phyloP scores from a whole-genome alignment of 495 filamentous ascomycete genomes.

The Bacidia gigantensis region DNA sequence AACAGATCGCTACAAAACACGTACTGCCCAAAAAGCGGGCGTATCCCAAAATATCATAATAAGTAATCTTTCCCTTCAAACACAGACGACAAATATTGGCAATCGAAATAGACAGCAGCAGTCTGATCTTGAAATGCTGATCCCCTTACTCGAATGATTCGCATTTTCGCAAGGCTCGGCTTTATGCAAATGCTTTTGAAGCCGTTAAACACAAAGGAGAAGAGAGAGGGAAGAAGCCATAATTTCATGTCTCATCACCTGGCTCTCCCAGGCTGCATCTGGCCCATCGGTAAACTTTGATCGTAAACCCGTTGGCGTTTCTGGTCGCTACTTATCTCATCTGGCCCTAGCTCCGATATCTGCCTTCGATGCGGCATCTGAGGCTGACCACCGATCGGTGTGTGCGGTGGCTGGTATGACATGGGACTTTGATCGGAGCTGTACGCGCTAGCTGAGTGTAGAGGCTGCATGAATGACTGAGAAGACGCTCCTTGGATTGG shows the following conservation, averaged over 20 bases:
- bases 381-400: slow-evolving; percentile 32
- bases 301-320: slow-evolving; percentile 55
- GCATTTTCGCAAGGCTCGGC: too few relatives aligned
- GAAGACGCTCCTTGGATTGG: slow-evolving; percentile 37
- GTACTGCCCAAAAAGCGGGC: background rate
- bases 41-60: background rate
- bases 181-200: too few relatives aligned
- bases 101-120: too few relatives aligned
- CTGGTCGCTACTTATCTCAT: slow-evolving; percentile 36
- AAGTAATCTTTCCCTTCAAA: background rate
- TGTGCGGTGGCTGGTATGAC: slow-evolving; percentile 35
- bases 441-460: slow-evolving; percentile 29
- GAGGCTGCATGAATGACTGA: slow-evolving; percentile 37
- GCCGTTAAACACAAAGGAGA: too few relatives aligned
- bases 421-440: slow-evolving; percentile 39
- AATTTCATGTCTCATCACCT: slow-evolving; percentile 12
- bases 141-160: too few relatives aligned
- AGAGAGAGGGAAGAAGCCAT: too few relatives aligned
- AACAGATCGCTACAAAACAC: too few relatives aligned
- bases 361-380: slow-evolving; percentile 44
- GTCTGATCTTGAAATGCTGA: too few relatives aligned
- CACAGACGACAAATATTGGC: background rate
- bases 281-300: slow-evolving; percentile 29
- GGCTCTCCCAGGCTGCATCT: slow-evolving; percentile 23
- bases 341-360: slow-evolving; percentile 52